Evolutionary conservation across 202 grass and related monocot genomes (phyloP).

Genomic region (Carex arenaria): DNA sequence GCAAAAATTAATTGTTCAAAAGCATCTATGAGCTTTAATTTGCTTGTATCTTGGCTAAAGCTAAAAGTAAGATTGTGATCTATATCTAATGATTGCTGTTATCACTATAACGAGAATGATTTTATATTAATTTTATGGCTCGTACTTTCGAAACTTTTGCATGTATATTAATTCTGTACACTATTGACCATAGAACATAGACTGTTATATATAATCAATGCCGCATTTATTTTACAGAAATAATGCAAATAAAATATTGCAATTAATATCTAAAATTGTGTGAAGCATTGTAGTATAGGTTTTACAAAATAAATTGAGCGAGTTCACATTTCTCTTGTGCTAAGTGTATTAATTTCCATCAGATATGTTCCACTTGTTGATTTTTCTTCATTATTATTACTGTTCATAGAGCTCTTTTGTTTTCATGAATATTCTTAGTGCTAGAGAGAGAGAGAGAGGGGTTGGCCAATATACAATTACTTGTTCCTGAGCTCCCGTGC

Average conservation of each 20-base stretch:
- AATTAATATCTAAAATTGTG: not conserved
- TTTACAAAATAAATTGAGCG: not conserved
- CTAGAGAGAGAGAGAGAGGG: too few species aligned
- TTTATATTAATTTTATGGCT: not conserved
- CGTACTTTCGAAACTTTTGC: not conserved
- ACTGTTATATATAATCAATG: not conserved
- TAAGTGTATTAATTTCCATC: not conserved
- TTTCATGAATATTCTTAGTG: not conserved
- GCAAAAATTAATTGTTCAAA: not conserved
- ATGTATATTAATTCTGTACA: not conserved
- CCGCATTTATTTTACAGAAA: not conserved
- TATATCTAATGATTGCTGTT: not conserved
- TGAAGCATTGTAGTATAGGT: not conserved
- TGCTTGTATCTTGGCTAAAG: not conserved
- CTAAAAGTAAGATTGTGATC: not conserved
- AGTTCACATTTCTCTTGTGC: not conserved
- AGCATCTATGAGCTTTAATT: not conserved
- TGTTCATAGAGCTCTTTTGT: not conserved
- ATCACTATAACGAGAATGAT: not conserved
- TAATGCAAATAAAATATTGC: not conserved
- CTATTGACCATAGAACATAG: not conserved
- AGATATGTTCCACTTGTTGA: not conserved
- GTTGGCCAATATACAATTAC: too few species aligned
- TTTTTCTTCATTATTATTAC: not conserved
- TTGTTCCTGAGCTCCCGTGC: too few species aligned